Evolutionary conservation across 2,329 filamentous ascomycete species (phyloP).

Genomic region (Fusarium udum): DNA sequence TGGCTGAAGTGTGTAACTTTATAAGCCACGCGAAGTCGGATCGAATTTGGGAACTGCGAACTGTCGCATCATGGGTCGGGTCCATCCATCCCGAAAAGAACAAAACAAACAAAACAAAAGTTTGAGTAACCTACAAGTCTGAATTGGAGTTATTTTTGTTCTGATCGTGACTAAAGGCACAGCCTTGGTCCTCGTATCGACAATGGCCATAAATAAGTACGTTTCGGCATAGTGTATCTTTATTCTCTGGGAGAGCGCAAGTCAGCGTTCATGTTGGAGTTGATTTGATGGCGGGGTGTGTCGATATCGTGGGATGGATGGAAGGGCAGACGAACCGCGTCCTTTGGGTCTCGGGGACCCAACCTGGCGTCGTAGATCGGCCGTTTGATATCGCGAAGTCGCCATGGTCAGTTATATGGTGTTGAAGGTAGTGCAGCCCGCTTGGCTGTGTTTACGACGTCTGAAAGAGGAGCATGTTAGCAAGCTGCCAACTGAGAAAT

Average conservation of each 20-base stretch:
- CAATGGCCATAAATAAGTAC: slow-evolving; percentile 94
- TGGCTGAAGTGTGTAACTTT: slow-evolving; percentile 20
- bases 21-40: slow-evolving; percentile 7
- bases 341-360: slow-evolving; percentile 67
- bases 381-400: slow-evolving; percentile 56
- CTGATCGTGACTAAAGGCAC: slow-evolving; percentile 88
- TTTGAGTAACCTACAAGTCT: slow-evolving; percentile 59
- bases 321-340: slow-evolving; percentile 56
- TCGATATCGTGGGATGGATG: slow-evolving; percentile 1
- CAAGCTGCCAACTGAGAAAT: neutral
- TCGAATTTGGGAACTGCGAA: neutral
- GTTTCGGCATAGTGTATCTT: slow-evolving; percentile 91
- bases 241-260: slow-evolving; percentile 67
- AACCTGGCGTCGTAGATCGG: slow-evolving; percentile 62
- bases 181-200: slow-evolving; percentile 90
- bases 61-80: slow-evolving; percentile 14
- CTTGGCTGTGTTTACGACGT: slow-evolving; percentile 55
- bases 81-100: neutral
- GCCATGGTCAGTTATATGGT: slow-evolving; percentile 53
- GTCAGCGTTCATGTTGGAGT: slow-evolving; percentile 14
- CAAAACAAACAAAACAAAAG: slow-evolving; percentile 5
- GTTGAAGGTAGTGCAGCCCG: slow-evolving; percentile 44
- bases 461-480: slow-evolving; percentile 42
- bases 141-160: slow-evolving; percentile 62
- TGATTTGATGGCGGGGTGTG: slow-evolving; percentile 2